These are phyloP conservation scores for Craterostigma plantagineum DNA, from an alignment of 257 asterid genomes.

Conservation along the genomic window DNA sequence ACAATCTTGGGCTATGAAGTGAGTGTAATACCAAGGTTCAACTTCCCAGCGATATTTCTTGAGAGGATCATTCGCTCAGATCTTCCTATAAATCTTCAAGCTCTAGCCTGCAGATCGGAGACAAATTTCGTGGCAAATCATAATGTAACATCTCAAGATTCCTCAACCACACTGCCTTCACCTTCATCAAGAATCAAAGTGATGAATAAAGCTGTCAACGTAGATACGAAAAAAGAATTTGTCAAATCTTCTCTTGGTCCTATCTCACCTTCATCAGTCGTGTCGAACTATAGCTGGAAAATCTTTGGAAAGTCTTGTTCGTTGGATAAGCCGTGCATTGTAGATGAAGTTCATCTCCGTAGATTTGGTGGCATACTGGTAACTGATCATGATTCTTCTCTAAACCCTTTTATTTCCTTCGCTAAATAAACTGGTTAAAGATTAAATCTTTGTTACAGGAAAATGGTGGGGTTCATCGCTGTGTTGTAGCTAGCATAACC, in stretches of 20 bases:
- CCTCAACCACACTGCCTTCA: slow-evolving; percentile 14
- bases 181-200: slow-evolving; percentile 14
- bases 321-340: slow-evolving; percentile 57
- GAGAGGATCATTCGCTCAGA: too few relatives aligned
- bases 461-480: too few relatives aligned
- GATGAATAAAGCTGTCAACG: slow-evolving; percentile 17
- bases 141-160: slow-evolving; percentile 12
- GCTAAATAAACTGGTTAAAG: too few relatives aligned
- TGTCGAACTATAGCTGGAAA: slow-evolving; percentile 54
- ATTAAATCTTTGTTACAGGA: too few relatives aligned
- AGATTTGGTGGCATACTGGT: slow-evolving; percentile 95
- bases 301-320: slow-evolving; percentile 61
- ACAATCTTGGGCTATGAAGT: too few relatives aligned
- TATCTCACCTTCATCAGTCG: slow-evolving; percentile 43
- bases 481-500: too few relatives aligned
- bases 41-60: too few relatives aligned
- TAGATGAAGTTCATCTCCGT: slow-evolving; percentile 95
- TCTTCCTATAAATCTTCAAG: too few relatives aligned
- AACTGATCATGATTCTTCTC: slow-evolving; percentile 4
- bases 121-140: slow-evolving; percentile 45
- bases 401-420: too few relatives aligned
- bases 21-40: too few relatives aligned
- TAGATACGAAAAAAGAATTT: slow-evolving; percentile 24
- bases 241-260: slow-evolving; percentile 47
- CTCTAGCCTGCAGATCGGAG: slow-evolving; percentile 69